phyloP scores from a whole-genome alignment of 2,329 filamentous ascomycete species.

The Colletotrichum tabaci region DNA sequence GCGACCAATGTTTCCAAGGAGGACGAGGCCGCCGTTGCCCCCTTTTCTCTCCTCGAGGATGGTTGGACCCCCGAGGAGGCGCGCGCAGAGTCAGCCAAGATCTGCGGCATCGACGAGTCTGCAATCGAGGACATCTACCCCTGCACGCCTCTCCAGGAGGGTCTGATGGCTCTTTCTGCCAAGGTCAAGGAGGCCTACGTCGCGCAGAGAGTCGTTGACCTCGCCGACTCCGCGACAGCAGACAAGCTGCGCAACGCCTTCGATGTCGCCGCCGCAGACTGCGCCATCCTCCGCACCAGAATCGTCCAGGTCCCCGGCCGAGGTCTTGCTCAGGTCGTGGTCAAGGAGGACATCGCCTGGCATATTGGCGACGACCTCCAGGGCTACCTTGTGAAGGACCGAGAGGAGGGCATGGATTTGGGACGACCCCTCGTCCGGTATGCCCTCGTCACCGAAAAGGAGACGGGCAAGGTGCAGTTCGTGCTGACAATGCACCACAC shows the following conservation, averaged over 20 bases:
- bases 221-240: conserved; percentile 55
- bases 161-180: conserved; percentile 66
- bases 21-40: conserved; percentile 41
- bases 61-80: conserved; percentile 54
- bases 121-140: conserved; percentile 67
- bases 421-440: conserved; percentile 63
- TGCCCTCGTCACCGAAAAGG: conserved; percentile 55
- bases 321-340: conserved; percentile 64
- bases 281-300: conserved; percentile 63
- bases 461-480: conserved; percentile 56
- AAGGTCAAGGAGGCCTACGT: conserved; percentile 68
- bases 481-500: conserved; percentile 71
- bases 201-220: conserved; percentile 62
- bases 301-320: conserved; percentile 61
- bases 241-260: conserved; percentile 60
- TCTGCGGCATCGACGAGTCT: conserved; percentile 55
- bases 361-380: conserved; percentile 53
- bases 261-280: conserved; percentile 54
- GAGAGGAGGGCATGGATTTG: conserved; percentile 59
- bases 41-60: conserved; percentile 58
- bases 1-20: conserved; percentile 47
- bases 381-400: conserved; percentile 58
- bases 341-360: conserved; percentile 56
- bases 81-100: conserved; percentile 54
- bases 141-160: conserved; percentile 69